Conservation (phyloP, 1,139 yeast species). For the Taphrina betulina region DNA sequence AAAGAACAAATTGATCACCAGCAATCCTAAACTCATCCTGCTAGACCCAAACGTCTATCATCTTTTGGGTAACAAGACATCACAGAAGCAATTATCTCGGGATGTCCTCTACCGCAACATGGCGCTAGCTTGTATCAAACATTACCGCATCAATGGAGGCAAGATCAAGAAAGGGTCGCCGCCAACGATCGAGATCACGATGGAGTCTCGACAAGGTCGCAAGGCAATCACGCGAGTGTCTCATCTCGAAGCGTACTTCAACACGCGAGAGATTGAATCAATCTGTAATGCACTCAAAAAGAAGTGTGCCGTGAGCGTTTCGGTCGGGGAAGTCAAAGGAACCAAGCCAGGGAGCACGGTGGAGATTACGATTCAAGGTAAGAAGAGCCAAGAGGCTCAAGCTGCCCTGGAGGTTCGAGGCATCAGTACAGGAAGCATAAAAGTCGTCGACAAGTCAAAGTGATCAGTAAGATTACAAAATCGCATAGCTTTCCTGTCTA, state of each 20-base stretch:
- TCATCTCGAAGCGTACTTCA: constrained; percentile 10
- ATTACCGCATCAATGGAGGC: constrained; percentile 9
- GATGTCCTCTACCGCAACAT: constrained; percentile 3
- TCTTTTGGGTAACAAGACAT: neutral
- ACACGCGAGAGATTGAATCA: neutral
- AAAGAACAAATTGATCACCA: neutral
- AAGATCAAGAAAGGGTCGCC: constrained; percentile 5
- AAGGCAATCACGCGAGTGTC: constrained; percentile 7
- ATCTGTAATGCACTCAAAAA: constrained; percentile 5
- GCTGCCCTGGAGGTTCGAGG: constrained; percentile 10
- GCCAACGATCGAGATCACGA: constrained; percentile 5
- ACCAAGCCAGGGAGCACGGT: constrained; percentile 11
- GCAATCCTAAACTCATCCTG: constrained; percentile 8
- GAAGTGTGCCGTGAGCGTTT: constrained; percentile 21
- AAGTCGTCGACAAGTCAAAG: constrained; percentile 9
- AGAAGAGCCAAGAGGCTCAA: neutral
- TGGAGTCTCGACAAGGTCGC: constrained; percentile 2
- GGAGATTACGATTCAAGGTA: constrained; percentile 20
- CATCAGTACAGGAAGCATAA: constrained; percentile 4
- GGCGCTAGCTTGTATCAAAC: neutral
- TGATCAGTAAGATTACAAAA: neutral
- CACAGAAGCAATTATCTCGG: constrained; percentile 1
- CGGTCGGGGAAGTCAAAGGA: constrained; percentile 5
- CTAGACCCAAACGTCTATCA: constrained; percentile 11
- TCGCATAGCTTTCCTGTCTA: too few species aligned